Evolutionary conservation across 208 protist genomes (phyloP).

Genomic region (Crithidia bombi): DNA sequence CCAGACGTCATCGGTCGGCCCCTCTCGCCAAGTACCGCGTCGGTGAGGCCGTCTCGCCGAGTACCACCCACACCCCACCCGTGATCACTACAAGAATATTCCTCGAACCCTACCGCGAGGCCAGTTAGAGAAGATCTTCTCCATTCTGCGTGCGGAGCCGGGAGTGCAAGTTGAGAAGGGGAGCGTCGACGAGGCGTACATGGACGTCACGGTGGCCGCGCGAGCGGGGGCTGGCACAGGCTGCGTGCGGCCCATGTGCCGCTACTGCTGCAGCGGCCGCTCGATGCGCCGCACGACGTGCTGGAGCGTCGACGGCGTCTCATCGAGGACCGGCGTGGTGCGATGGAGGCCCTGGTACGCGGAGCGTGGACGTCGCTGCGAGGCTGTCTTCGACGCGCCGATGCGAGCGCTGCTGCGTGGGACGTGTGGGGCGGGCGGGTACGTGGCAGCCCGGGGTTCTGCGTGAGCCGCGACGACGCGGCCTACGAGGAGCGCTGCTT

Average conservation of each 20-base stretch:
- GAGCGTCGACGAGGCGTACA: conserved; percentile 87
- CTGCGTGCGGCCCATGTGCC: conserved; percentile 37
- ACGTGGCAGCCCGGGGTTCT: conserved; percentile 42
- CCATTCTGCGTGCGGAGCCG: conserved; percentile 55
- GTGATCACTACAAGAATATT: conserved; percentile 72
- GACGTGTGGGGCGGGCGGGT: conserved; percentile 17
- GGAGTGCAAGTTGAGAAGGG: conserved; percentile 72
- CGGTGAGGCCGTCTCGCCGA: conserved; percentile 49
- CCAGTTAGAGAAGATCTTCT: conserved; percentile 76
- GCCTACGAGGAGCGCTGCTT: conserved; percentile 47
- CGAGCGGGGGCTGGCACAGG: conserved; percentile 40
- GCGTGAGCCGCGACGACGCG: conserved; percentile 23
- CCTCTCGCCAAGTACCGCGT: conserved; percentile 64
- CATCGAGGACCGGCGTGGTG: conserved; percentile 52
- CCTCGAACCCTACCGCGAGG: conserved; percentile 85
- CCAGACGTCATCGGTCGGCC: conserved; percentile 23
- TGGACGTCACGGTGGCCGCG: conserved; percentile 85
- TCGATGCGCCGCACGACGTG: conserved; percentile 52
- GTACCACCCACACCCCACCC: conserved; percentile 61
- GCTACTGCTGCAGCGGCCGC: too few species aligned
- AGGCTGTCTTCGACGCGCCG: conserved; percentile 54
- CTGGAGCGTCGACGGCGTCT: conserved; percentile 55
- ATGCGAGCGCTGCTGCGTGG: conserved; percentile 54
- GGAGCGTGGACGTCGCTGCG: conserved; percentile 49
- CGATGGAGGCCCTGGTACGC: conserved; percentile 60